Conservation (phyloP, 164 flowering plant species). For the Magnolia changhungtana region DNA sequence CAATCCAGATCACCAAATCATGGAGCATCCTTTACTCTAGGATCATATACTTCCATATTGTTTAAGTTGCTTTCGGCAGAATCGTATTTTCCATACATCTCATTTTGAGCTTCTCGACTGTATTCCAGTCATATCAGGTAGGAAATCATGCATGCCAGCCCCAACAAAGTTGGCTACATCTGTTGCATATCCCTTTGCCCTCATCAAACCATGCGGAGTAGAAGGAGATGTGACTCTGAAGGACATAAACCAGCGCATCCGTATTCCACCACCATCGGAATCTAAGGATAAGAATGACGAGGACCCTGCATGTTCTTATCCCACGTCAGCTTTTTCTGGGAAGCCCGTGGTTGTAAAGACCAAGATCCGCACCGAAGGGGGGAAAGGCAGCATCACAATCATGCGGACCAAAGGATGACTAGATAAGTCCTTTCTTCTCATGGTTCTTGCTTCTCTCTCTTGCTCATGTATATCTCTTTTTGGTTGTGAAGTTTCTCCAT, state of each 20-base stretch:
- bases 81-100: too few relatives aligned
- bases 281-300: conserved; percentile 39
- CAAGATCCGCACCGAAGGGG: conserved; percentile 90
- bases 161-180: conserved; percentile 68
- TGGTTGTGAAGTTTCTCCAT: too few relatives aligned
- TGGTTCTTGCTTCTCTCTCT: not conserved
- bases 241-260: conserved; percentile 85
- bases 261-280: conserved; percentile 60
- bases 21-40: too few relatives aligned
- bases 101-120: not conserved
- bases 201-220: conserved; percentile 77
- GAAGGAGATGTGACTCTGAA: conserved; percentile 83
- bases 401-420: conserved; percentile 86
- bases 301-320: conserved; percentile 44
- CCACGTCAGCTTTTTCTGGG: conserved; percentile 90
- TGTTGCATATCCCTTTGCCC: conserved; percentile 83
- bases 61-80: too few relatives aligned
- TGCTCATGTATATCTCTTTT: conserved; percentile 4
- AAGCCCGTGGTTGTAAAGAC: conserved; percentile 94
- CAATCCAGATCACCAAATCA: too few relatives aligned
- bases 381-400: conserved; percentile 94
- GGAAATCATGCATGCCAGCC: conserved; percentile 51
- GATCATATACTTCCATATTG: too few relatives aligned
- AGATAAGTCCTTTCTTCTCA: conserved; percentile 11
- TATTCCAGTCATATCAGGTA: conserved; percentile 34